Percentiles rank a stretch among this genome's conserved stretches.
Evolutionary conservation across 345 rosid species (phyloP).

Genomic region (Abelmoschus esculentus): DNA sequence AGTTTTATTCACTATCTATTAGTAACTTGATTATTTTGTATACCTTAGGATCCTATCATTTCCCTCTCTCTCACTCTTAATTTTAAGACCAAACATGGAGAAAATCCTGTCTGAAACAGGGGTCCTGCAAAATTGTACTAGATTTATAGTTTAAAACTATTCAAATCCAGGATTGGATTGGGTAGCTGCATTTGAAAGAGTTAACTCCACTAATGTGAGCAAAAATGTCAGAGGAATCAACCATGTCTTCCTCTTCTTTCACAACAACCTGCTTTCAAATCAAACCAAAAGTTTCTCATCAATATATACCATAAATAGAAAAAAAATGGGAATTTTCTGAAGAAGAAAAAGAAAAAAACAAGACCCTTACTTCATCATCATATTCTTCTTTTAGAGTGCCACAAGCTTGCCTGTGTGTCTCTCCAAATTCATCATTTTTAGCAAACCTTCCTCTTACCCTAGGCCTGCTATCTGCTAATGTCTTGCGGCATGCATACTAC

Average conservation of each 20-base stretch:
- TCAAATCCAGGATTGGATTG: constrained; percentile 84
- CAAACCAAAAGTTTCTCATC: background rate
- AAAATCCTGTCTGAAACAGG: constrained; percentile 16
- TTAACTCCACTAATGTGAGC: constrained; percentile 78
- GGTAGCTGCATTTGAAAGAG: constrained; percentile 80
- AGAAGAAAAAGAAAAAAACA: too few relatives aligned
- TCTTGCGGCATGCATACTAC: constrained; percentile 94
- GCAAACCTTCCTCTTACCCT: constrained; percentile 95
- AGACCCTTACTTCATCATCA: constrained; percentile 50
- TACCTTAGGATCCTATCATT: constrained; percentile 20
- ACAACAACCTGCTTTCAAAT: constrained; percentile 41
- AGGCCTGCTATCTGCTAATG: constrained; percentile 89
- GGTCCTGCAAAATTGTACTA: constrained; percentile 29
- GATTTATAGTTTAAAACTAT: constrained; percentile 8
- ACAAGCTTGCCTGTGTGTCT: constrained; percentile 36
- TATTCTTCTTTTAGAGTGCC: constrained; percentile 66
- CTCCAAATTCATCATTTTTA: constrained; percentile 74
- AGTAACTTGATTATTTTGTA: constrained; percentile 13
- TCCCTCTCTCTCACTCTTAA: background rate
- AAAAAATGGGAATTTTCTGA: too few relatives aligned
- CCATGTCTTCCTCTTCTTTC: constrained; percentile 65
- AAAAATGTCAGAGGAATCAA: constrained; percentile 77
- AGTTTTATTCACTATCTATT: constrained; percentile 16
- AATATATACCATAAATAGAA: background rate
- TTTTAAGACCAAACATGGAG: background rate